These are phyloP conservation scores for Epichloe aotearoae DNA, from an alignment of 2,329 filamentous ascomycete species.

Conservation along the genomic window DNA sequence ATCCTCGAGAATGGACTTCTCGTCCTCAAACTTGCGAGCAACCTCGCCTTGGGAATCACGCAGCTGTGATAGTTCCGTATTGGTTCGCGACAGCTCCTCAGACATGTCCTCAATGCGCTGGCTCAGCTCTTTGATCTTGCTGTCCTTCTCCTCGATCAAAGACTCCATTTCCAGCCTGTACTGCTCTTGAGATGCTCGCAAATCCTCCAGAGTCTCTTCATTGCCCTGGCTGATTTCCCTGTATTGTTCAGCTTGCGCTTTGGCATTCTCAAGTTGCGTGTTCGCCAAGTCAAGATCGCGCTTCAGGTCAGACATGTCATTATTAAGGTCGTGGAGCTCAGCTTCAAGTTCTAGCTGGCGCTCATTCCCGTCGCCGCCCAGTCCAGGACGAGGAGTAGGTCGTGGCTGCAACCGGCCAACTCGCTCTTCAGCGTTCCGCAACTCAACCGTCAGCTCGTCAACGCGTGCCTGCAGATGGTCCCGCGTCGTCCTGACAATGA, in stretches of 20 bases:
- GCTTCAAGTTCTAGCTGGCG: constrained; percentile 40
- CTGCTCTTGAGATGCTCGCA: constrained; percentile 70
- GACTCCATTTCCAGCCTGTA: constrained; percentile 78
- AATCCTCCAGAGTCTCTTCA: constrained; percentile 73
- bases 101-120: constrained; percentile 75
- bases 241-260: constrained; percentile 74
- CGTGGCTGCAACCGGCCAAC: constrained; percentile 70
- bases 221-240: constrained; percentile 74
- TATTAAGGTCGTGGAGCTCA: constrained; percentile 64
- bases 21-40: constrained; percentile 59
- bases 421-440: constrained; percentile 81
- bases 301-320: constrained; percentile 76
- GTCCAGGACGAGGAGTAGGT: constrained; percentile 48
- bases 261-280: constrained; percentile 68
- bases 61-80: constrained; percentile 66
- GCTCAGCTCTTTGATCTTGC: constrained; percentile 66
- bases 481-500: constrained; percentile 71
- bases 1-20: constrained; percentile 64
- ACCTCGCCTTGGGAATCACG: constrained; percentile 71
- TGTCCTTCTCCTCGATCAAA: constrained; percentile 63
- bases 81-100: constrained; percentile 66
- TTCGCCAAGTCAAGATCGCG: constrained; percentile 73
- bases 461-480: constrained; percentile 84
- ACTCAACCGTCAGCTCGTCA: constrained; percentile 76
- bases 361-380: constrained; percentile 27